Evolutionary conservation across 495 filamentous ascomycete species (phyloP).

Genomic region (Xylaria castorea): DNA sequence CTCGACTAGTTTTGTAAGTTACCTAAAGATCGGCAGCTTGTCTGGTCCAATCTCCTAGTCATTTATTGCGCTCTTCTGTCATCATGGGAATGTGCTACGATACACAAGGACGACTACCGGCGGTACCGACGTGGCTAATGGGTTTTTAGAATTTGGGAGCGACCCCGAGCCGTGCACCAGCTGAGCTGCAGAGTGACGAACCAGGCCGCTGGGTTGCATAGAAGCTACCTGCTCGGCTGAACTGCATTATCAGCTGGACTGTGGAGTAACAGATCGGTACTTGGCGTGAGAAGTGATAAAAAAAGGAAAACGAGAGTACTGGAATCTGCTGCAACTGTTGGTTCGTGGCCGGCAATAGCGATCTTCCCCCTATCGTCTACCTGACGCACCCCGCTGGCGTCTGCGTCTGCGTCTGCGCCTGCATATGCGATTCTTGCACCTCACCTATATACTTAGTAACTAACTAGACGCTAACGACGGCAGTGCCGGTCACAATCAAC

Average conservation of each 20-base stretch:
- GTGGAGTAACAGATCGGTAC: neutral
- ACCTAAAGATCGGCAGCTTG: neutral
- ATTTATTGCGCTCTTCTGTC: neutral
- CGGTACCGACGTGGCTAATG: slow-evolving; percentile 14
- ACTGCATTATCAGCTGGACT: slow-evolving; percentile 20
- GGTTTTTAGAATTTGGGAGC: slow-evolving; percentile 6
- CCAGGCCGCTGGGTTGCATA: slow-evolving; percentile 4
- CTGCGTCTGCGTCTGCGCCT: too few species aligned
- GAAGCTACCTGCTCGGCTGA: slow-evolving; percentile 13
- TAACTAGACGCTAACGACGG: neutral
- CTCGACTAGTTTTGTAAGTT: slow-evolving; percentile 5
- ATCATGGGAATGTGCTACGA: neutral
- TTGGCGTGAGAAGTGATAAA: slow-evolving; percentile 7
- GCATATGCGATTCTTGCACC: neutral
- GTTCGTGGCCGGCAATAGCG: neutral
- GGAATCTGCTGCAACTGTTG: slow-evolving; percentile 2
- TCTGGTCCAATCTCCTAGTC: neutral
- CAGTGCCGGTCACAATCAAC: neutral
- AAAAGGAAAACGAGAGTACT: neutral
- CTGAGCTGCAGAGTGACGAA: slow-evolving; percentile 22
- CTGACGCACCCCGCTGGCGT: slow-evolving; percentile 2
- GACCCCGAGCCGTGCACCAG: slow-evolving; percentile 11
- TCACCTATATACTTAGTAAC: too few species aligned
- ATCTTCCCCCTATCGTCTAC: neutral
- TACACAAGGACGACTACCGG: neutral